phyloP scores from a whole-genome alignment of 2,329 filamentous ascomycete species.

The Grosmannia penicillata region DNA sequence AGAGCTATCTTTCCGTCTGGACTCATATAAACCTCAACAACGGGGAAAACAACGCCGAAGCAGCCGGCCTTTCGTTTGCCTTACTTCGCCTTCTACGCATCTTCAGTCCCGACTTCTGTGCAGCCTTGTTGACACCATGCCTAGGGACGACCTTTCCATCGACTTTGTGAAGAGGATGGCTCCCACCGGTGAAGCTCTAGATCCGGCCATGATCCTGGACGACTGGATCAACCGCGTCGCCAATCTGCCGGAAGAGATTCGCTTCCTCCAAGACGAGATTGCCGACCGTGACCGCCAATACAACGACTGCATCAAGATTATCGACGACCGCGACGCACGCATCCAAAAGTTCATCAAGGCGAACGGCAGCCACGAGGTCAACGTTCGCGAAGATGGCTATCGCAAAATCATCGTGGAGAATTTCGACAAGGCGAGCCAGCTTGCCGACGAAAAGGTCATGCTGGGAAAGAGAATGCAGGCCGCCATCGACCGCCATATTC shows the following conservation, averaged over 20 bases:
- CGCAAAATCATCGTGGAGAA: conserved; percentile 52
- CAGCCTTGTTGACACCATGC: conserved; percentile 32
- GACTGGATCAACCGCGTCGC: conserved; percentile 63
- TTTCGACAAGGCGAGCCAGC: conserved; percentile 51
- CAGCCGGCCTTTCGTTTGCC: too few species aligned
- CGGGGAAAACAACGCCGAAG: too few species aligned
- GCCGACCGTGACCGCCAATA: conserved; percentile 64
- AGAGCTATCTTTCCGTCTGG: too few species aligned
- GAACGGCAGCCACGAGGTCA: conserved; percentile 57
- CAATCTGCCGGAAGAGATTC: conserved; percentile 70
- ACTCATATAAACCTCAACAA: too few species aligned
- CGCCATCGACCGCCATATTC: conserved; percentile 47
- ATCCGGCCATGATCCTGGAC: conserved; percentile 57
- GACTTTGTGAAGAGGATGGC: conserved; percentile 55
- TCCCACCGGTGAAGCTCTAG: conserved; percentile 41
- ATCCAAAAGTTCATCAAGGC: conserved; percentile 72
- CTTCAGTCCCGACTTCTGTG: too few species aligned
- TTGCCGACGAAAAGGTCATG: conserved; percentile 62
- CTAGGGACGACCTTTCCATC: conserved; percentile 59
- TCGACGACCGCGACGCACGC: conserved; percentile 56
- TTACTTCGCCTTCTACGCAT: too few species aligned
- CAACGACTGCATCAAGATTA: conserved; percentile 51
- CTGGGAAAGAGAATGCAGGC: conserved; percentile 49
- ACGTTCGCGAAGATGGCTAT: conserved; percentile 61
- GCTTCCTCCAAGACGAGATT: conserved; percentile 73